phyloP scores from a whole-genome alignment of 2,329 filamentous ascomycete species.

The Metarhizium brunneum region DNA sequence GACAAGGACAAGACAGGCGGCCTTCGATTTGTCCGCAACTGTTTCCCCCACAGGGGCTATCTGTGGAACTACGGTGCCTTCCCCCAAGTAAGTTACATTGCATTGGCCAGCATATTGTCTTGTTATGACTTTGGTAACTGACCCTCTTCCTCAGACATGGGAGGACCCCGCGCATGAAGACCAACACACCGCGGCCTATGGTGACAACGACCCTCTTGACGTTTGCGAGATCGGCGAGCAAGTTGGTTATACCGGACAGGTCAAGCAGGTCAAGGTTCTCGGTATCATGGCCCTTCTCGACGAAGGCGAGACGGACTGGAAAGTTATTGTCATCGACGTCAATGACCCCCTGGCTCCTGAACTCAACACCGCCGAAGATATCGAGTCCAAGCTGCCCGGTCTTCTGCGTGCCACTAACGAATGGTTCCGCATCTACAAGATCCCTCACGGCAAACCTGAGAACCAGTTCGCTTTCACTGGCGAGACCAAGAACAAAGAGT shows the following conservation, averaged over 20 bases:
- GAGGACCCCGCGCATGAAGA: constrained; percentile 94
- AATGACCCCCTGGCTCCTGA: constrained; percentile 94
- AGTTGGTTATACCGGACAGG: constrained; percentile 87
- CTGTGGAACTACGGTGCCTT: constrained; percentile 99
- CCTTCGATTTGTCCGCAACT: constrained; percentile 97
- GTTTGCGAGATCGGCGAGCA: constrained; percentile 99
- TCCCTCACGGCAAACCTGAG: constrained; percentile 99
- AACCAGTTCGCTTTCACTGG: constrained; percentile 99
- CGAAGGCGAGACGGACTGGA: constrained; percentile 99
- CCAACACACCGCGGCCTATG: constrained; percentile 99
- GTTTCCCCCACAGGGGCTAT: constrained; percentile 99
- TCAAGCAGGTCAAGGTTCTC: constrained; percentile 99
- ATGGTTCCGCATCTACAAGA: constrained; percentile 99
- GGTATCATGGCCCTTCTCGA: constrained; percentile 99
- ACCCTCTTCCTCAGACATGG: constrained; percentile 63
- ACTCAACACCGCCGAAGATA: constrained; percentile 98
- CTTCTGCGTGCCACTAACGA: constrained; percentile 97
- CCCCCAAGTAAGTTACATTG: constrained; percentile 63
- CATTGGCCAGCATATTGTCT: neutral
- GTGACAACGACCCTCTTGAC: constrained; percentile 97
- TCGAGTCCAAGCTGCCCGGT: constrained; percentile 94
- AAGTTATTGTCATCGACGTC: constrained; percentile 98
- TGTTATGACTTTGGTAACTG: neutral
- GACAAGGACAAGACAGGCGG: constrained; percentile 90
- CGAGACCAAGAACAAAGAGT: constrained; percentile 99